A percentile compares a stretch with the other conserved stretches of the same genome.
These are phyloP conservation scores for Aspergillus diversus DNA, from an alignment of 495 filamentous ascomycete genomes.

Conservation along the genomic window DNA sequence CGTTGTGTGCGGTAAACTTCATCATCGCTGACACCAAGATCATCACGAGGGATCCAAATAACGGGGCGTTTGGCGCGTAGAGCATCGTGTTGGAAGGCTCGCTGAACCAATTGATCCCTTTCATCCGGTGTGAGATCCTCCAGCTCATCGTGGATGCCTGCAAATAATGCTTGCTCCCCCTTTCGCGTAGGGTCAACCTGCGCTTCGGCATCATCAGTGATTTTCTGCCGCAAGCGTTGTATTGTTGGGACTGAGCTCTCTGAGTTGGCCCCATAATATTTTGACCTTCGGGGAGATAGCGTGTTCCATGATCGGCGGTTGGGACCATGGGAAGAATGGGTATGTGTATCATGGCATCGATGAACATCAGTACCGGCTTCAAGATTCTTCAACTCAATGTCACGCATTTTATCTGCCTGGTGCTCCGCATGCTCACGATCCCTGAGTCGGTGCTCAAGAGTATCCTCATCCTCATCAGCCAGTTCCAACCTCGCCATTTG, in stretches of 20 bases:
- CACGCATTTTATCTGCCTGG: constrained; percentile 45
- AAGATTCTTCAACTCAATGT: constrained; percentile 65
- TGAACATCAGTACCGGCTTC: constrained; percentile 35
- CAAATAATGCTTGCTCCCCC: constrained; percentile 80
- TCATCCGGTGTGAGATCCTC: constrained; percentile 94
- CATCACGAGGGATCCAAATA: constrained; percentile 93
- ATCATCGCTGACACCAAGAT: constrained; percentile 88
- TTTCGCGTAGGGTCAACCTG: constrained; percentile 56
- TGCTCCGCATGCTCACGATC: constrained; percentile 40
- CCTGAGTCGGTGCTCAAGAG: constrained; percentile 52
- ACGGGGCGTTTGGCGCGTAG: constrained; percentile 83
- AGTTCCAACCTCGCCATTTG: constrained; percentile 63
- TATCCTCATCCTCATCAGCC: constrained; percentile 45
- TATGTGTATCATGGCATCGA: constrained; percentile 20
- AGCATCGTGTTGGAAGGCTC: constrained; percentile 90
- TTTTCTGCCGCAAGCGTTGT: constrained; percentile 40
- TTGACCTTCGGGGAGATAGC: constrained; percentile 45
- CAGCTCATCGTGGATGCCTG: constrained; percentile 85
- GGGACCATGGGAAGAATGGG: constrained; percentile 23
- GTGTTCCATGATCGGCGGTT: constrained; percentile 46
- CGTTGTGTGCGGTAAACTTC: constrained; percentile 78
- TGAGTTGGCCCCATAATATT: constrained; percentile 43
- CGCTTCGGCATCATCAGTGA: constrained; percentile 63
- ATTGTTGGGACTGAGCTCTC: constrained; percentile 35
- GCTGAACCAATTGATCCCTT: constrained; percentile 81